Base-by-base conservation (phyloP, 2,329 filamentous ascomycete species). In the Penicillium griseofulvum region DNA sequence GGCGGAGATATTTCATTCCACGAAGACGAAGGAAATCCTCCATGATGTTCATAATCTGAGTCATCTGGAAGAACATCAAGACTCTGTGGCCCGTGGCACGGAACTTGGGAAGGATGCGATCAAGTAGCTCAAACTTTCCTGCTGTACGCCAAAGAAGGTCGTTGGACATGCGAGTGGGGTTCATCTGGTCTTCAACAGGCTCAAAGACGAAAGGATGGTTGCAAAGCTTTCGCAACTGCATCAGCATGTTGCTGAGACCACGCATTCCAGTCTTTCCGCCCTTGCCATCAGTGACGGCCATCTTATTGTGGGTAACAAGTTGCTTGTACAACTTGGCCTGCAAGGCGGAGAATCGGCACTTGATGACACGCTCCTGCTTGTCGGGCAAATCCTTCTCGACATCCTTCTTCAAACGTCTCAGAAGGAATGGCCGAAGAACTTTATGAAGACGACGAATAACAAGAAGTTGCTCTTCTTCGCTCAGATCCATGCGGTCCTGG, bases 21-120 rank as follows among this genome's bases (percentile, higher is more conserved):
- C 90, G 85, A 68, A 91, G 88, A 4, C 93, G 88, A 59, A 99
- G 77, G 73, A 96, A 99, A 72, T 99, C 94, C 67, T 99, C 94
- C 94, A 99, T 97, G 69, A 99, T 99, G 76, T 99, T 96, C 94
- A 99, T 99, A 71, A 99, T 99, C 59, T 96, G 92, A 4, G 94
- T 99, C 94, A 99, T 99, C 74, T 99, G 94, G 82, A 99, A 99
- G 83, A 99, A 99, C 89, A 99, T 97, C 73, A 99, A 81, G 28
- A 97, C 91, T 75, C 94, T 89, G 84, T 99, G 94, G 16, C 91
- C 91, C 1, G 90, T 92, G 3, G 83, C 87, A 65, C 90, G 85
- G 75, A 99, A 97, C 76, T 99, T 99, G 44, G 94, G 94, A 60
- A 99, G 75, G 58, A 99, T 82, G 49, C 94, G 84, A 72, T 99